These are phyloP conservation scores for Aspergillus proliferans DNA, from an alignment of 2,329 filamentous ascomycete genomes.

Conservation along the genomic window DNA sequence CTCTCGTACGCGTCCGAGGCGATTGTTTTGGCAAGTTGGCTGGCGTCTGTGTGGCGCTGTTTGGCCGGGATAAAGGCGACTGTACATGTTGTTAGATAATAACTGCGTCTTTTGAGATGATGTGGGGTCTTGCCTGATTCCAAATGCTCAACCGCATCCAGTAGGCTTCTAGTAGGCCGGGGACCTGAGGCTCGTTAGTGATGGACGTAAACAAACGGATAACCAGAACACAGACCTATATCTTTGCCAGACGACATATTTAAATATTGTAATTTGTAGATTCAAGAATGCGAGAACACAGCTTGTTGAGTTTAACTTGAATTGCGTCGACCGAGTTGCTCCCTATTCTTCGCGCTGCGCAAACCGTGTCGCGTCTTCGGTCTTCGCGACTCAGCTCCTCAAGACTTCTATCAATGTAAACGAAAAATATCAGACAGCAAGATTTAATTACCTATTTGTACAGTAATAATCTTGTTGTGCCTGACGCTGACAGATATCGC, in stretches of 20 bases:
- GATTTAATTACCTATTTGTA: too few species aligned
- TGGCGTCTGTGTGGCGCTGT: slow-evolving; percentile 57
- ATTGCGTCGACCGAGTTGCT: background rate
- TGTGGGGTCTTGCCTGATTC: slow-evolving; percentile 26
- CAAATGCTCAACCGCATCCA: slow-evolving; percentile 31
- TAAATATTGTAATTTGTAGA: background rate
- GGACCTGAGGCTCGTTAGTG: slow-evolving; percentile 4
- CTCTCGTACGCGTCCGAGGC: slow-evolving; percentile 59
- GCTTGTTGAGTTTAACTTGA: background rate
- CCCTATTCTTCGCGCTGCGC: background rate
- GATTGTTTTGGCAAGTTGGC: slow-evolving; percentile 58
- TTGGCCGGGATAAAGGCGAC: slow-evolving; percentile 52
- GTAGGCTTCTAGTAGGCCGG: slow-evolving; percentile 17
- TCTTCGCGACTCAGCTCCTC: background rate
- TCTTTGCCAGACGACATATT: slow-evolving; percentile 14
- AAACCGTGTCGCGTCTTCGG: slow-evolving; percentile 7
- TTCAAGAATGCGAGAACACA: too few species aligned
- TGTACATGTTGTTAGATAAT: slow-evolving; percentile 8
- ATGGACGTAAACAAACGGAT: too few species aligned
- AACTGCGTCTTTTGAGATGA: background rate
- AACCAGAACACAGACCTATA: slow-evolving; percentile 13
- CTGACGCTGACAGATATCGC: too few species aligned
- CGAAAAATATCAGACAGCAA: too few species aligned
- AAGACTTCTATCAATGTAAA: background rate
- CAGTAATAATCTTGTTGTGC: too few species aligned